phyloP scores from a whole-genome alignment of 495 filamentous ascomycete species.

The Cryomyces minteri region DNA sequence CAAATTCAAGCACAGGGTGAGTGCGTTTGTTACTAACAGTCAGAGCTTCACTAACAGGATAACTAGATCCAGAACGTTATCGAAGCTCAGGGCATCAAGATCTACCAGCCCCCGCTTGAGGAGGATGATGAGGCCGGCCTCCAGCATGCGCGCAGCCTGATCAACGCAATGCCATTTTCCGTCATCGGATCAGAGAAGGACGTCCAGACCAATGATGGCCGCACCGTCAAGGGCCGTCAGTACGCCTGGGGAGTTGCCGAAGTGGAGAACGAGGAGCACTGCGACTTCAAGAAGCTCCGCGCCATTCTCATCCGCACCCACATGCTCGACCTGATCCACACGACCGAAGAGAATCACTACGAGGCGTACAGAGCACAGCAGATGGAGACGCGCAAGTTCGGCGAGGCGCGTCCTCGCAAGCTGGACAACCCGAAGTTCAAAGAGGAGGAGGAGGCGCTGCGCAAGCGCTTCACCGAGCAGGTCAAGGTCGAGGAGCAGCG shows the following conservation, averaged over 20 bases:
- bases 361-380: slow-evolving; percentile 97
- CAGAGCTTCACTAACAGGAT: background rate
- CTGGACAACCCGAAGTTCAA: slow-evolving; percentile 99
- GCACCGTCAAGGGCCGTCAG: slow-evolving; percentile 95
- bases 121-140: slow-evolving; percentile 95
- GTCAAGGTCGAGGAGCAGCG: slow-evolving; percentile 99
- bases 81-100: slow-evolving; percentile 97
- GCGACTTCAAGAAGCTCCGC: slow-evolving; percentile 99
- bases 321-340: slow-evolving; percentile 99
- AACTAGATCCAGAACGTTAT: slow-evolving; percentile 78
- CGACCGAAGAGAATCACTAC: slow-evolving; percentile 96
- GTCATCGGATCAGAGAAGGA: slow-evolving; percentile 99
- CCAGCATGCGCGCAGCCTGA: slow-evolving; percentile 79
- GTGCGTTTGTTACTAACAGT: slow-evolving; percentile 1
- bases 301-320: slow-evolving; percentile 99
- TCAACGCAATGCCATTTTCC: slow-evolving; percentile 95
- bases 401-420: slow-evolving; percentile 90
- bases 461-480: slow-evolving; percentile 98
- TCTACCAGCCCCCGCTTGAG: slow-evolving; percentile 92
- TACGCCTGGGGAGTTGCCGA: slow-evolving; percentile 99
- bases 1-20: slow-evolving; percentile 84
- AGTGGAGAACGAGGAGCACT: slow-evolving; percentile 99
- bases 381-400: slow-evolving; percentile 99
- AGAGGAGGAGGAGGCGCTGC: slow-evolving; percentile 92
- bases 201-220: slow-evolving; percentile 85